phyloP scores from a whole-genome alignment of 495 filamentous ascomycete species.

The Podospora pseudoanserina region DNA sequence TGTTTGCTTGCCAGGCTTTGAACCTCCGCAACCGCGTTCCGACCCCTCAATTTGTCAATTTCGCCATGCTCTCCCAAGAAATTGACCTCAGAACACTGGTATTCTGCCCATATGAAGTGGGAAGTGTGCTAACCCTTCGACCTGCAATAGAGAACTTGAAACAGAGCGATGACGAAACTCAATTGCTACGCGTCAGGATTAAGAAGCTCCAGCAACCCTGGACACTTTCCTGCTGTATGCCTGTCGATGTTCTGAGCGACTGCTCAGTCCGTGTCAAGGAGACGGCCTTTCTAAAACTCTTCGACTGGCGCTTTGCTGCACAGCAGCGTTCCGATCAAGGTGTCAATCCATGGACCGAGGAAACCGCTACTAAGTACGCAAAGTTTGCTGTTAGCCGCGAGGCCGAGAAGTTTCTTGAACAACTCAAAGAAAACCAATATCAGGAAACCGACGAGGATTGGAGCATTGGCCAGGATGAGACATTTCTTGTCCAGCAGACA shows the following conservation, averaged over 20 bases:
- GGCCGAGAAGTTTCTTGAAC: neutral
- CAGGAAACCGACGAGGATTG: constrained; percentile 18
- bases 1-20: neutral
- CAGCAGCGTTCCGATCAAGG: constrained; percentile 26
- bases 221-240: constrained; percentile 29
- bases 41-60: neutral
- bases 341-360: constrained; percentile 18
- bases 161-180: neutral
- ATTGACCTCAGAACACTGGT: neutral
- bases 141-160: neutral
- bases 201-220: constrained; percentile 29
- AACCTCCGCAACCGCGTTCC: neutral
- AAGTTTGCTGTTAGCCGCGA: neutral
- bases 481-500: neutral
- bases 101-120: neutral
- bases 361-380: neutral
- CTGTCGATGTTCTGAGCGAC: constrained; percentile 20
- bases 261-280: neutral
- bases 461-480: constrained; percentile 11
- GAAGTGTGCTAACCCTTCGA: neutral
- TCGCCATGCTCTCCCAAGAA: neutral
- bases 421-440: neutral
- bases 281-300: constrained; percentile 29
- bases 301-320: constrained; percentile 34
- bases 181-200: constrained; percentile 13